Percentiles rank a stretch among this genome's conserved stretches.
Conservation (phyloP, 2,329 filamentous ascomycete genomes). For the Hansfordia pulvinata region DNA sequence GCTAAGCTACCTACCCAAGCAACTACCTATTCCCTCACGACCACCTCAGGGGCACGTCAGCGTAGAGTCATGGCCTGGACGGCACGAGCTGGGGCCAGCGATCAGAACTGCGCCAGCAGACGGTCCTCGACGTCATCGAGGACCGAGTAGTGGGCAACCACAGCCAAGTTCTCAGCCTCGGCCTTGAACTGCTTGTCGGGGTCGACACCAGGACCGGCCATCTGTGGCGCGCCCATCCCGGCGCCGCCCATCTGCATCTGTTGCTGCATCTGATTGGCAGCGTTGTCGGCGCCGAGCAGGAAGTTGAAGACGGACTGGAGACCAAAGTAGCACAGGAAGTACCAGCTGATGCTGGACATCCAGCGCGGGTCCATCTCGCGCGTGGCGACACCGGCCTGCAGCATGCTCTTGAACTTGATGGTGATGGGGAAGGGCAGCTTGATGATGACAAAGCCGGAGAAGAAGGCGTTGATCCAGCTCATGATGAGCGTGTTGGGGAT, state of each 20-base stretch:
- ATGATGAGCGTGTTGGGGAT: slow-evolving; percentile 97
- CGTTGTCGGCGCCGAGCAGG: slow-evolving; percentile 81
- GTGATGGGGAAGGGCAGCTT: slow-evolving; percentile 96
- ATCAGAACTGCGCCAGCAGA: slow-evolving; percentile 46
- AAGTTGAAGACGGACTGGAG: slow-evolving; percentile 96
- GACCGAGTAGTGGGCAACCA: slow-evolving; percentile 87
- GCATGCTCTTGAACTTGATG: slow-evolving; percentile 98
- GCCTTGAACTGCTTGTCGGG: slow-evolving; percentile 88
- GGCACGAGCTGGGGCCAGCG: too few relatives aligned
- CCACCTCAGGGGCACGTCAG: too few relatives aligned
- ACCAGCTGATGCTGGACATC: slow-evolving; percentile 98
- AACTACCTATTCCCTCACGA: too few relatives aligned
- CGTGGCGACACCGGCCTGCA: slow-evolving; percentile 92
- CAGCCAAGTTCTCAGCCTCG: slow-evolving; percentile 91
- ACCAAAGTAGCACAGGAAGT: slow-evolving; percentile 94
- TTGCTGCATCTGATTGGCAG: slow-evolving; percentile 81
- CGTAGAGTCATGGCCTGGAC: too few relatives aligned
- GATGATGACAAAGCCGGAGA: slow-evolving; percentile 96
- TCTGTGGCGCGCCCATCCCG: slow-evolving; percentile 54
- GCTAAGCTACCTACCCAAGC: too few relatives aligned
- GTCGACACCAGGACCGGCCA: slow-evolving; percentile 87
- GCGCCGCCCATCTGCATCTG: slow-evolving; percentile 69
- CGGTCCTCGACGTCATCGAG: slow-evolving; percentile 79
- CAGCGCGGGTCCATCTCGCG: slow-evolving; percentile 93
- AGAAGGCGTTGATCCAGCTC: slow-evolving; percentile 99